A percentile compares a stretch with the other conserved stretches of the same genome.
Evolutionary conservation across 192 early-diverging fungal species (phyloP).

Genomic region (Podila epicladia): DNA sequence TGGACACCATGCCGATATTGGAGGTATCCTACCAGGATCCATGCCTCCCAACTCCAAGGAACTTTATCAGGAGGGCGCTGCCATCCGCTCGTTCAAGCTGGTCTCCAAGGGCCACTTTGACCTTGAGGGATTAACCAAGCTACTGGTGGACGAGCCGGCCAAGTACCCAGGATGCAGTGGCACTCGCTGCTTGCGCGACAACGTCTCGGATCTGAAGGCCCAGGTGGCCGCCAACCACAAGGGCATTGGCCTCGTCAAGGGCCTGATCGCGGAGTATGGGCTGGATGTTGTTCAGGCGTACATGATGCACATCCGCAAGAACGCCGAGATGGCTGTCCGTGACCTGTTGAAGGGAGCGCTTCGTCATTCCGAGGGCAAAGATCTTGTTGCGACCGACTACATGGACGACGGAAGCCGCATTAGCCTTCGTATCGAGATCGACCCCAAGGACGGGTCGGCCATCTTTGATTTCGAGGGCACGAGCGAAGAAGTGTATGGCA

Average conservation of each 20-base stretch:
- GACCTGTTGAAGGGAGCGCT: conserved; percentile 74
- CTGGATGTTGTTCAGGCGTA: conserved; percentile 93
- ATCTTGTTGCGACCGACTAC: conserved; percentile 67
- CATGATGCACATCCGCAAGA: conserved; percentile 91
- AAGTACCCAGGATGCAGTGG: conserved; percentile 87
- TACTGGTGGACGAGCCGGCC: conserved; percentile 85
- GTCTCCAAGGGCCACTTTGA: conserved; percentile 88
- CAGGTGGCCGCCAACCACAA: conserved; percentile 97
- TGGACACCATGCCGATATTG: conserved; percentile 96
- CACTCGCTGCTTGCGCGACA: conserved; percentile 89
- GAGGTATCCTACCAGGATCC: conserved; percentile 78
- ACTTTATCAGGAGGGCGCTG: conserved; percentile 95
- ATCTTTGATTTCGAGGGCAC: conserved; percentile 96
- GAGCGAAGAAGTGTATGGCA: conserved; percentile 87
- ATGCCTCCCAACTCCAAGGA: conserved; percentile 96
- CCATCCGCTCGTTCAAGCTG: conserved; percentile 87
- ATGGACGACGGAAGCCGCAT: conserved; percentile 97
- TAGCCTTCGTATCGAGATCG: conserved; percentile 76
- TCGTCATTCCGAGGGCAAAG: conserved; percentile 50
- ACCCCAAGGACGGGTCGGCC: conserved; percentile 75
- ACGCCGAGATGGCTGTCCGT: conserved; percentile 88
- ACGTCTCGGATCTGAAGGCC: conserved; percentile 94
- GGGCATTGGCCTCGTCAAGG: conserved; percentile 85
- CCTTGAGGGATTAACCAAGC: conserved; percentile 76
- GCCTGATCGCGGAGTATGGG: conserved; percentile 86